Conservation (phyloP, 352 stramenopile species). For the Phytophthora cryptogea region DNA sequence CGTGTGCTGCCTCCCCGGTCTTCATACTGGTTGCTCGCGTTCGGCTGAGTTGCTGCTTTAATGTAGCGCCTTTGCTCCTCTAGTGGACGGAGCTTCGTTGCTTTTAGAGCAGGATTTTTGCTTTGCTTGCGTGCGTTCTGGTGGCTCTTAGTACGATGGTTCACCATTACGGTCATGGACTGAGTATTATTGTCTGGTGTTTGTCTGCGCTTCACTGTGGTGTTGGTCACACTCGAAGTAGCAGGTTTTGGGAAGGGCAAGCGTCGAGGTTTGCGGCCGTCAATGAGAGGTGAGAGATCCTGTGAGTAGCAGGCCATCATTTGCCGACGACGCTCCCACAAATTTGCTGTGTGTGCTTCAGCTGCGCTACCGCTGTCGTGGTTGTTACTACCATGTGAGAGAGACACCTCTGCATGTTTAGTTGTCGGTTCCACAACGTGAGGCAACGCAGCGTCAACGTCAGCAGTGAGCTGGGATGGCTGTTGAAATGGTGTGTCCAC, state of each 20-base stretch:
- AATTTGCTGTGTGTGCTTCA: constrained; percentile 28
- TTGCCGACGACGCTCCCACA: constrained; percentile 41
- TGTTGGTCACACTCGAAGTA: constrained; percentile 2
- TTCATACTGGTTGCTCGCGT: constrained; percentile 36
- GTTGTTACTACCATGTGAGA: neutral
- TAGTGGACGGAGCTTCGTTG: constrained; percentile 32
- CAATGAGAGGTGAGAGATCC: constrained; percentile 60
- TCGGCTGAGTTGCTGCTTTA: constrained; percentile 14
- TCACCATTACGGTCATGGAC: neutral
- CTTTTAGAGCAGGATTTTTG: constrained; percentile 20
- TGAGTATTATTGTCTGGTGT: constrained; percentile 14
- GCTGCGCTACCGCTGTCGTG: constrained; percentile 14
- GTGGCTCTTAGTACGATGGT: constrained; percentile 24
- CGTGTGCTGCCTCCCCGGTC: constrained; percentile 6
- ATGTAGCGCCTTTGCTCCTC: constrained; percentile 16
- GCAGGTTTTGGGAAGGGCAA: constrained; percentile 36
- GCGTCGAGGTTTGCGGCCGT: constrained; percentile 53
- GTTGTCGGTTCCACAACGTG: constrained; percentile 7
- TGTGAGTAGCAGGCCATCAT: constrained; percentile 64
- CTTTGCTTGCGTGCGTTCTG: constrained; percentile 12
- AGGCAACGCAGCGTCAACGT: constrained; percentile 13
- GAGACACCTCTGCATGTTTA: constrained; percentile 6
- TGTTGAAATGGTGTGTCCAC: neutral
- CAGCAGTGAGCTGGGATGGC: neutral
- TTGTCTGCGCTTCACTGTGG: constrained; percentile 16